These are phyloP conservation scores for Rubia tinctorum DNA, from an alignment of 305 asterid genomes.

Conservation along the genomic window DNA sequence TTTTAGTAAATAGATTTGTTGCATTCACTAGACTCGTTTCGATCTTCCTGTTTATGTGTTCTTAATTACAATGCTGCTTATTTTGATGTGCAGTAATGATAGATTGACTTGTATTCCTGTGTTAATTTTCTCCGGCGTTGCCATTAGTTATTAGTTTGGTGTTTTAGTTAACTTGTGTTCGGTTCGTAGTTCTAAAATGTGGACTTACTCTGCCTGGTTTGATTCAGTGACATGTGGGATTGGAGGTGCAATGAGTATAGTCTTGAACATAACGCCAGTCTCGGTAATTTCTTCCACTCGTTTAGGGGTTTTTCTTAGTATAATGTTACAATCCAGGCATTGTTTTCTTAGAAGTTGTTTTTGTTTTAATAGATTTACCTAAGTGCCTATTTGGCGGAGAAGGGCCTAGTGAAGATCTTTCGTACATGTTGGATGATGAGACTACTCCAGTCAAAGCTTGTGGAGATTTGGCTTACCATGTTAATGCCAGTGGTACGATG, in stretches of 20 bases:
- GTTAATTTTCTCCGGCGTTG: background rate
- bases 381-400: conserved; percentile 34
- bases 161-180: background rate
- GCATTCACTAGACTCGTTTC: background rate
- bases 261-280: conserved; percentile 43
- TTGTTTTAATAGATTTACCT: conserved; percentile 42
- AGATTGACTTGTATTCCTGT: background rate
- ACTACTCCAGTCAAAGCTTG: conserved; percentile 81
- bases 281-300: conserved; percentile 36
- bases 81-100: background rate
- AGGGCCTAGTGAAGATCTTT: conserved; percentile 43
- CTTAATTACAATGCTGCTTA: background rate
- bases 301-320: background rate
- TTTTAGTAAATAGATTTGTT: conserved; percentile 10
- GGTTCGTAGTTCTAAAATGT: background rate
- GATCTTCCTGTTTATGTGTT: background rate
- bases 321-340: conserved; percentile 3
- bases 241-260: conserved; percentile 51
- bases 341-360: conserved; percentile 15
- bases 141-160: background rate
- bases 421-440: conserved; percentile 42
- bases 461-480: conserved; percentile 55
- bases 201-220: conserved; percentile 11
- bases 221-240: conserved; percentile 59
- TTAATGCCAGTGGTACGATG: conserved; percentile 36